These are phyloP conservation scores for Postia placenta DNA, from an alignment of 768 basidiomycete genomes.

Conservation along the genomic window DNA sequence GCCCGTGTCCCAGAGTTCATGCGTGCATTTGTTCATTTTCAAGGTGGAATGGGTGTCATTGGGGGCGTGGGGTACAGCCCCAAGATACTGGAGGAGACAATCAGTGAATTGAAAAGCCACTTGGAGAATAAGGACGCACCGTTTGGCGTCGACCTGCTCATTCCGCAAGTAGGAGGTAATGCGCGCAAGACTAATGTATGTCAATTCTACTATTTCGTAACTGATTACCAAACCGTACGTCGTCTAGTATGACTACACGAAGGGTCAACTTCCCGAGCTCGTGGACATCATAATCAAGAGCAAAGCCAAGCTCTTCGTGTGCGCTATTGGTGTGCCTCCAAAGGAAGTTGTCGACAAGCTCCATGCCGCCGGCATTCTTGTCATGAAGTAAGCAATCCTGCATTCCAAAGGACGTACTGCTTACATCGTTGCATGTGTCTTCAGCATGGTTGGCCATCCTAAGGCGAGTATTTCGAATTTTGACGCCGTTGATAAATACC, in stretches of 20 bases:
- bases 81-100: constrained; percentile 58
- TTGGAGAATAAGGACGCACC: constrained; percentile 72
- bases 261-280: constrained; percentile 69
- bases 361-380: constrained; percentile 69
- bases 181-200: constrained; percentile 78
- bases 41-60: constrained; percentile 80
- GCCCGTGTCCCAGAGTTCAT: not conserved
- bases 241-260: constrained; percentile 63
- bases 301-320: constrained; percentile 74
- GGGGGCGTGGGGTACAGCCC: constrained; percentile 76
- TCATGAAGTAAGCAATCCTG: constrained; percentile 71
- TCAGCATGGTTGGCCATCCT: constrained; percentile 81
- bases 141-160: constrained; percentile 77
- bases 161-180: constrained; percentile 77
- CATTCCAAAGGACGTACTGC: not conserved
- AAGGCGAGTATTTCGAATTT: too few species aligned
- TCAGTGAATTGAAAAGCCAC: constrained; percentile 67
- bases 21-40: not conserved
- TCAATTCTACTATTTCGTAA: not conserved
- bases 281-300: constrained; percentile 73
- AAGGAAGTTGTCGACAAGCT: constrained; percentile 77
- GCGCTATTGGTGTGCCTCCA: constrained; percentile 80
- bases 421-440: too few species aligned
- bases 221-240: not conserved
- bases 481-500: not conserved